Percentiles rank a stretch among this genome's conserved stretches.
Evolutionary conservation across 345 rosid species (phyloP).

Genomic region (Noccaea bulbosa): DNA sequence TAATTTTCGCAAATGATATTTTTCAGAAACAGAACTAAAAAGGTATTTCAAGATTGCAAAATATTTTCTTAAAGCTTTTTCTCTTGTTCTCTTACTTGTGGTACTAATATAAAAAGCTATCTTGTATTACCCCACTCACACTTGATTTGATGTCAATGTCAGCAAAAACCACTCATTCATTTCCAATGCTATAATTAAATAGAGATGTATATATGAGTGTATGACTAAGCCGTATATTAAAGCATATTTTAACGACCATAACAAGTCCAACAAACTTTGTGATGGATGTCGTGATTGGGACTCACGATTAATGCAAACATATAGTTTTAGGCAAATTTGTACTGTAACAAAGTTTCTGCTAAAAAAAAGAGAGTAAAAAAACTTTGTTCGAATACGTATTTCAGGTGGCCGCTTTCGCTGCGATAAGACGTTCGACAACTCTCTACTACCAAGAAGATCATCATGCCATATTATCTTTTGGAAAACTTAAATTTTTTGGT

Average conservation of each 20-base stretch:
- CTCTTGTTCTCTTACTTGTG: too few species aligned
- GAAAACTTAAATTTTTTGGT: too few species aligned
- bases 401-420: too few species aligned
- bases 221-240: background rate
- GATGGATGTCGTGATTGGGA: background rate
- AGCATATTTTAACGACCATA: background rate
- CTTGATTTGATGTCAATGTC: constrained; percentile 18
- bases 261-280: background rate
- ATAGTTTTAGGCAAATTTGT: background rate
- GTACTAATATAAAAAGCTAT: too few species aligned
- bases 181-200: constrained; percentile 1
- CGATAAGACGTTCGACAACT: too few species aligned
- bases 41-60: too few species aligned
- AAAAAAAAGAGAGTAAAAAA: background rate
- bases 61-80: too few species aligned
- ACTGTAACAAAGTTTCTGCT: background rate
- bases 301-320: constrained; percentile 6
- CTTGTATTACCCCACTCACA: background rate
- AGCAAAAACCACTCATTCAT: background rate
- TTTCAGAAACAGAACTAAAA: too few species aligned
- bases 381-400: too few species aligned
- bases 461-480: too few species aligned
- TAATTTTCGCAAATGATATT: too few species aligned
- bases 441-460: too few species aligned
- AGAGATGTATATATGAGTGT: background rate